Evolutionary conservation across 129 eudicot genomes (phyloP).

Genomic region (Sambucus nigra): DNA sequence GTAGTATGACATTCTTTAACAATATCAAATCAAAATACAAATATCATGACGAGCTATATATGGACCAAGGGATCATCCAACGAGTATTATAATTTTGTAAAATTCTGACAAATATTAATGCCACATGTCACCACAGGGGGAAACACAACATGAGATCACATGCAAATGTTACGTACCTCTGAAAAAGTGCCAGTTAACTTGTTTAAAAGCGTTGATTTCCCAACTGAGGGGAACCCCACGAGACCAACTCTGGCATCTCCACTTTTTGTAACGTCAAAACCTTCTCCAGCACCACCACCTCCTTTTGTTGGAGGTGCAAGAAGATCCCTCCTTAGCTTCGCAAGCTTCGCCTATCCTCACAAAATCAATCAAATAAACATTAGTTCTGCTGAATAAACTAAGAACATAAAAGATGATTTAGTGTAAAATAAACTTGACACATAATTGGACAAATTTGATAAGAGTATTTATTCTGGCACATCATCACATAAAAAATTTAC

Average conservation of each 20-base stretch:
- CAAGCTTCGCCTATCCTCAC: constrained; percentile 76
- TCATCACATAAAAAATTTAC: background rate
- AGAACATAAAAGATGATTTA: background rate
- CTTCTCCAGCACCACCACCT: constrained; percentile 99
- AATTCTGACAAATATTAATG: too few relatives aligned
- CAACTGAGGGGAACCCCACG: constrained; percentile 98
- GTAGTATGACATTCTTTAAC: too few relatives aligned
- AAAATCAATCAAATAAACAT: constrained; percentile 6
- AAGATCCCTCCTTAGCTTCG: constrained; percentile 89
- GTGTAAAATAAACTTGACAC: background rate
- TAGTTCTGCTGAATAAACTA: constrained; percentile 9
- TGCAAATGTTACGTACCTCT: constrained; percentile 49
- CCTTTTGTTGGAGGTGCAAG: constrained; percentile 86
- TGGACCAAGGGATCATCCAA: too few relatives aligned
- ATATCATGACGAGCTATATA: too few relatives aligned
- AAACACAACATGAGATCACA: background rate
- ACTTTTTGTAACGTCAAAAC: constrained; percentile 99
- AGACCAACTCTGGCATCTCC: constrained; percentile 98
- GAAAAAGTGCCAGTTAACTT: constrained; percentile 95
- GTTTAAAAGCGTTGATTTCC: constrained; percentile 88
- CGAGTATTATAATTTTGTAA: too few relatives aligned
- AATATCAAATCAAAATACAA: too few relatives aligned
- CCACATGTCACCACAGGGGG: background rate
- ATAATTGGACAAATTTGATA: too few relatives aligned
- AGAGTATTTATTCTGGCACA: too few relatives aligned